Base-by-base conservation (phyloP, 352 stramenopile species). In the Peronosclerospora sorghi region DNA sequence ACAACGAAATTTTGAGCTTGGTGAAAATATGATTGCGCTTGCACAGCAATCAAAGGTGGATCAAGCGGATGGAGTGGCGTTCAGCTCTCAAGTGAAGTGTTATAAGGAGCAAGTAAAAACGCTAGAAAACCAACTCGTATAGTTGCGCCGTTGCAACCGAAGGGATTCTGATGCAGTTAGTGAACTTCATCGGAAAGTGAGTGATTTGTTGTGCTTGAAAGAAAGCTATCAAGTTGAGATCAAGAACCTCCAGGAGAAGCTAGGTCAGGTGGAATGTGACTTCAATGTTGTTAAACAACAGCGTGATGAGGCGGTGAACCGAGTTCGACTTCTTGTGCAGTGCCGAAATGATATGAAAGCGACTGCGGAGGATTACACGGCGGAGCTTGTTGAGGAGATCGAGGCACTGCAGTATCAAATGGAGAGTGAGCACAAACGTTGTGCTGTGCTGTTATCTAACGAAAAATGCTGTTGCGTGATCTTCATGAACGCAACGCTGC, bases 391-490 rank as follows among this genome's bases (percentile, higher is more conserved):
- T 8, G 62, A 80, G 46, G 75, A 87, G 48, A 83, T 87, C 18
- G 75, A 87, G 46, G 52, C 54, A 14, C 42, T 81, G 0, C 72
- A 87, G 48, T 48, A 68, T 10, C 69, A 85, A 24, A 56, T 87
- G 29, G 73, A 83, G n/a, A 62, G 52, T 19, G 72, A 87, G 39
- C 72, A 70, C 17, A 73, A 83, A 52, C 67, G 70, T 1, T 82
- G 64, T 43, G 70, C 65, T 2, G 59, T 77, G n/a, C 48, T 87
- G 34, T 37, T 83, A 8, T 26, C 47, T 10, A 85, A 87, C 41
- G 75, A 87, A 47, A 82, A 85, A 80, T 60, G 8, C 51, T 87
- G 35, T 42, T 83, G 35, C 69, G 71, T 7, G 75, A 87, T 47
- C 64, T 87, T 28, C 67, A 71, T n/a, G 72, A 87, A 38, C 69